Evolutionary conservation across 2,329 filamentous ascomycete genomes (phyloP).

Genomic region (Colletotrichum ledebouriae): DNA sequence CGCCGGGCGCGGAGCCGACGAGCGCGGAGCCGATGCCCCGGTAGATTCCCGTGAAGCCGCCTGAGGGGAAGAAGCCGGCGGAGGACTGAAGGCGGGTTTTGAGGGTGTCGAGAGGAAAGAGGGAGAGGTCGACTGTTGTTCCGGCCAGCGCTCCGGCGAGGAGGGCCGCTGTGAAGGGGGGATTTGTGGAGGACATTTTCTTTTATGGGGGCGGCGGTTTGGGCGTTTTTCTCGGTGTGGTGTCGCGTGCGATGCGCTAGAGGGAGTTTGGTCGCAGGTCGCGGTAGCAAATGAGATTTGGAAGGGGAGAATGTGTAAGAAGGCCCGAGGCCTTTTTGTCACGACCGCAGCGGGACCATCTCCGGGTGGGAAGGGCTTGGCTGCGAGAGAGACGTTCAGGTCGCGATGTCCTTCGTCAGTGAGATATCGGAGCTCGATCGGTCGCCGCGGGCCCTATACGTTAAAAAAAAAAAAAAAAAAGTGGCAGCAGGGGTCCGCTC

Average conservation of each 20-base stretch:
- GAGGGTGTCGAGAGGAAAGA: slow-evolving; percentile 98
- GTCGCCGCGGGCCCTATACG: slow-evolving; percentile 19
- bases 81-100: slow-evolving; percentile 96
- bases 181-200: slow-evolving; percentile 41
- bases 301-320: neutral
- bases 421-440: slow-evolving; percentile 39
- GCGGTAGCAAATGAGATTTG: neutral
- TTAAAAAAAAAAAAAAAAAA: slow-evolving; percentile 12
- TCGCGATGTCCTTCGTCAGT: neutral
- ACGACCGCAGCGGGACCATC: slow-evolving; percentile 24
- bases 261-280: neutral
- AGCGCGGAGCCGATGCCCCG: slow-evolving; percentile 90
- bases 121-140: slow-evolving; percentile 94
- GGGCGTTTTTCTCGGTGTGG: neutral
- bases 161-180: slow-evolving; percentile 71
- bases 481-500: neutral
- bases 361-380: neutral
- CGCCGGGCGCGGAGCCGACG: slow-evolving; percentile 91
- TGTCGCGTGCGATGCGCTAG: slow-evolving; percentile 27
- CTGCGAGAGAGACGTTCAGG: neutral
- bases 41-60: slow-evolving; percentile 94
- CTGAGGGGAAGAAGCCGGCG: slow-evolving; percentile 81
- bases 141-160: slow-evolving; percentile 91
- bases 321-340: slow-evolving; percentile 4
- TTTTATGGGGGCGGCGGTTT: neutral